A percentile compares a stretch with the other conserved stretches of the same genome.
Conservation (phyloP, 164 flowering plant genomes). For the Vitis rupestris region DNA sequence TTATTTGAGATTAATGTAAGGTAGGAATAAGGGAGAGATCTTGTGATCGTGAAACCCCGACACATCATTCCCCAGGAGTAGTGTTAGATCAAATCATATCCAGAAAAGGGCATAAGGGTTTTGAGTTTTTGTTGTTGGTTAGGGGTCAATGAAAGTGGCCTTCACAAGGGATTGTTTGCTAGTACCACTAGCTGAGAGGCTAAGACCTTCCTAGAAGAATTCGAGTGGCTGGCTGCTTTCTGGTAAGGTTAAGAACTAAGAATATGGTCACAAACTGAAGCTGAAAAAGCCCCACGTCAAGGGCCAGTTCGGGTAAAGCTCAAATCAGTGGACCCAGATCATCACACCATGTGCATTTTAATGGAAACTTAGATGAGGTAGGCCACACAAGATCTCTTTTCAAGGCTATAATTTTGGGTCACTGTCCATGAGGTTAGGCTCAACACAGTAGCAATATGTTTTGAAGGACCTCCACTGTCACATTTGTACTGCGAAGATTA, state of each 20-base stretch:
- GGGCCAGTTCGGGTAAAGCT: not conserved
- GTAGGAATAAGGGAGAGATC: not conserved
- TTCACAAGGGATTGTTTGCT: conserved; percentile 25
- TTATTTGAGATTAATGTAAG: too few species aligned
- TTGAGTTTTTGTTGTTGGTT: conserved; percentile 11
- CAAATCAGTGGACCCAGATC: not conserved
- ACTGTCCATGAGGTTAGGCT: too few species aligned
- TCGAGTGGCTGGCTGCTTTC: conserved; percentile 1
- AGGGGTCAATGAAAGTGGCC: conserved; percentile 20
- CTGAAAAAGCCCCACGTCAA: not conserved
- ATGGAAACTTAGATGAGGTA: too few species aligned
- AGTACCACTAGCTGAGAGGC: not conserved
- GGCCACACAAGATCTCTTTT: too few species aligned
- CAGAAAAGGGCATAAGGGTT: conserved; percentile 7
- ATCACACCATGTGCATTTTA: conserved; percentile 11
- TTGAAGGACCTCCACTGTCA: not conserved
- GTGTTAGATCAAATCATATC: not conserved
- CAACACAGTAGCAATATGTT: too few species aligned
- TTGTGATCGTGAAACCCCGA: not conserved
- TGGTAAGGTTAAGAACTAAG: not conserved
- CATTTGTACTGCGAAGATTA: too few species aligned
- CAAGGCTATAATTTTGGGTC: too few species aligned
- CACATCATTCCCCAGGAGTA: conserved; percentile 2
- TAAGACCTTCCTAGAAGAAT: not conserved
- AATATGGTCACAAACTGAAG: not conserved